Evolutionary conservation across 305 asterid species (phyloP).

Genomic region (Solanum hybrid): DNA sequence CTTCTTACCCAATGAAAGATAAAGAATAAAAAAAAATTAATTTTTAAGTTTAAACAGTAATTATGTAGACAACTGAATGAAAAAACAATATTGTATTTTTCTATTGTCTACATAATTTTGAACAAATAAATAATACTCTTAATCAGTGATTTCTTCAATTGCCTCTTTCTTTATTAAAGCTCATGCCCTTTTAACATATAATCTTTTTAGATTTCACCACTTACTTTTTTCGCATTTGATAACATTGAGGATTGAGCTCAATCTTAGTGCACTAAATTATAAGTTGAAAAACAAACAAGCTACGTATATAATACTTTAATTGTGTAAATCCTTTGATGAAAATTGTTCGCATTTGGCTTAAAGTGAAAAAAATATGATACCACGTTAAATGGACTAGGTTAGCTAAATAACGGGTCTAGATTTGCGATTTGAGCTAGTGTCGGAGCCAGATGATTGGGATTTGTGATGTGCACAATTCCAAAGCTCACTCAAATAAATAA

Average conservation of each 20-base stretch:
- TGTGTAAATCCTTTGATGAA: background rate
- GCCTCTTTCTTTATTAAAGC: background rate
- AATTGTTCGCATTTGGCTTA: background rate
- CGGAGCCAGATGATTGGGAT: background rate
- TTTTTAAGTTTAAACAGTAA: background rate
- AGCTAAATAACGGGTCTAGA: background rate
- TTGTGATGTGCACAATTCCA: background rate
- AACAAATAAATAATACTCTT: too few relatives aligned
- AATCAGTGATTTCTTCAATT: background rate
- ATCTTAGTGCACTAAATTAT: background rate
- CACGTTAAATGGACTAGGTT: background rate
- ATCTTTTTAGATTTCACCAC: background rate
- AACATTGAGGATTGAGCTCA: background rate
- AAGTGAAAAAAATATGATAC: background rate
- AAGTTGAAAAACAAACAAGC: background rate
- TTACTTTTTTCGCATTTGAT: background rate
- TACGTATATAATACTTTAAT: background rate
- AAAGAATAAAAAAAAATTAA: background rate
- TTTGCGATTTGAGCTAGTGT: background rate
- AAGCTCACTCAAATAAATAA: background rate
- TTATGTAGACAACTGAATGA: background rate
- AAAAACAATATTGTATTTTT: background rate
- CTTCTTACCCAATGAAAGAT: background rate
- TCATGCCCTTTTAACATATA: background rate
- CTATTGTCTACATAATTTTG: background rate